A percentile compares a stretch with the other conserved stretches of the same genome.
These are phyloP conservation scores for Phytophthora pluvialis DNA, from an alignment of 352 stramenopile genomes.

Conservation along the genomic window DNA sequence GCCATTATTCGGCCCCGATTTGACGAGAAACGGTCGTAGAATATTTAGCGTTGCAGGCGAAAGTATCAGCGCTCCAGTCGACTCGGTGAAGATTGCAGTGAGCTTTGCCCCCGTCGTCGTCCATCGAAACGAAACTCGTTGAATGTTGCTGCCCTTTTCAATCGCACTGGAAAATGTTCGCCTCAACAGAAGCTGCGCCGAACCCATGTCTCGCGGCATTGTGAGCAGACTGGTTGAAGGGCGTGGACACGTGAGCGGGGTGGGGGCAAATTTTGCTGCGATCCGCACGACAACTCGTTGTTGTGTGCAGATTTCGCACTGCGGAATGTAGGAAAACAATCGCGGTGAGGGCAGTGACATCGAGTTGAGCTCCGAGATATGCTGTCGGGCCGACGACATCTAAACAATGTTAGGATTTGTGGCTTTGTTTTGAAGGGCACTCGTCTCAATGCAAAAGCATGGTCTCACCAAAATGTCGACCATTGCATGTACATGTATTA, in stretches of 20 bases:
- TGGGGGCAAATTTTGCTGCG: not conserved
- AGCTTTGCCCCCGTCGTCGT: slow-evolving; percentile 17
- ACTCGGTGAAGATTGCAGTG: slow-evolving; percentile 23
- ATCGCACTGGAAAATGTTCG: slow-evolving; percentile 25
- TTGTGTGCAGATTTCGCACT: not conserved
- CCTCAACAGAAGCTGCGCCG: slow-evolving; percentile 11
- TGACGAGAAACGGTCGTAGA: slow-evolving; percentile 26
- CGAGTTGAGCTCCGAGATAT: too few relatives aligned
- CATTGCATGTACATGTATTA: not conserved
- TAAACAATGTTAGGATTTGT: not conserved
- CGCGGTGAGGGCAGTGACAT: not conserved
- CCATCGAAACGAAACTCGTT: slow-evolving; percentile 25
- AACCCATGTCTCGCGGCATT: slow-evolving; percentile 19
- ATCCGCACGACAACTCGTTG: not conserved
- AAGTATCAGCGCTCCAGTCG: slow-evolving; percentile 26
- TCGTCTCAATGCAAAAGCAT: slow-evolving; percentile 3
- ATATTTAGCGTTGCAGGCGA: slow-evolving; percentile 35
- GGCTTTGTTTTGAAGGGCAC: not conserved
- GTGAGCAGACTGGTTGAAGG: slow-evolving; percentile 9
- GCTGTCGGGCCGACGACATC: not conserved
- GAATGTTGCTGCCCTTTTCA: slow-evolving; percentile 9
- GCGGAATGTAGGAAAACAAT: slow-evolving; percentile 9
- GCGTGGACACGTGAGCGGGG: slow-evolving; percentile 1
- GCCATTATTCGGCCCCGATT: slow-evolving; percentile 17
- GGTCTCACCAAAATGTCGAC: not conserved